Base-by-base conservation (phyloP, 2,329 filamentous ascomycete genomes). In the Botrytis paeoniae region DNA sequence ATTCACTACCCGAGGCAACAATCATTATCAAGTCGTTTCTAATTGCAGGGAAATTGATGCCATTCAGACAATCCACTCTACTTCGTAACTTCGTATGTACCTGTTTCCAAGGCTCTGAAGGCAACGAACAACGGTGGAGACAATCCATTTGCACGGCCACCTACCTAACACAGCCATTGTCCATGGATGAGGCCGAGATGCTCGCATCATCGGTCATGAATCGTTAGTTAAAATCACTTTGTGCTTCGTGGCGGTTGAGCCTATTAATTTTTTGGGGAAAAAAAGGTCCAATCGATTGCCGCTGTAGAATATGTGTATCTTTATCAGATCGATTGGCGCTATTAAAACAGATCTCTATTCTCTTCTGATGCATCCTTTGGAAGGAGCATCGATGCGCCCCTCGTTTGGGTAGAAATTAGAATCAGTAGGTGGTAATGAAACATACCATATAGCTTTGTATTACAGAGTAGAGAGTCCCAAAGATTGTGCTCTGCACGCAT, bases 31-130 rank as follows among this genome's bases (percentile, higher is more conserved):
- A 29, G 6, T n/a, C 7, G 22, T 48, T 37, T 48, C 32, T 39
- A 22, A 51, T 43, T 66, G 43, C 63, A 66, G 22, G 43, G 35
- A 51, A 66, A 37, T 66, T 57, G 43, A 66, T 51, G 25, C 63
- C 22, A 51, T 37, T 51, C 63, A 48, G 63, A 35, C 61, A 66
- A 39, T 37, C 43, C 32, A 37, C 14, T 51, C 43, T 22, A 6
- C 8, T 35, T 35, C 4, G 43, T 35, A 66, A 16, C 10, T n/a
- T n/a, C 59, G 20, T 37, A n/a, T 14, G 22, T n/a, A 41, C 51
- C 51, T 9, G 7, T 57, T 57, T 29, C 51, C 51, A 57, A 57
- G n/a, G 51, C n/a, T 29, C 16, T 29, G 51, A 39, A 41, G 25
- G 57, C 32, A 62, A 62, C 37, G 59, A 61, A 41, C 25, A 10